phyloP scores from a whole-genome alignment of 2,329 filamentous ascomycete species.

The Calycina herbarum region DNA sequence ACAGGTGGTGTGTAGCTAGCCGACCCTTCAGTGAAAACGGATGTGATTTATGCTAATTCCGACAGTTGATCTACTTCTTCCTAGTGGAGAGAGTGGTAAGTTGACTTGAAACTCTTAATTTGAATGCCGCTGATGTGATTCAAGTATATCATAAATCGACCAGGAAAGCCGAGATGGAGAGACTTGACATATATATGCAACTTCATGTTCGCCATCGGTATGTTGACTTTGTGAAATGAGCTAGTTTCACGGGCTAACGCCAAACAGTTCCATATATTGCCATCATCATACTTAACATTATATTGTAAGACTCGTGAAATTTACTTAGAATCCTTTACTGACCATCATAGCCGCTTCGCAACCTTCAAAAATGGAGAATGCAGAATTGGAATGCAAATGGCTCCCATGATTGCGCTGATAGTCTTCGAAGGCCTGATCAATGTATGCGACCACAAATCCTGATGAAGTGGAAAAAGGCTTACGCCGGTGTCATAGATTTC shows the following conservation, averaged over 20 bases:
- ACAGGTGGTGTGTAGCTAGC: slow-evolving; percentile 12
- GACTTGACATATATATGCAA: slow-evolving; percentile 63
- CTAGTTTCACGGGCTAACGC: slow-evolving; percentile 10
- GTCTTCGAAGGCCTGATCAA: slow-evolving; percentile 61
- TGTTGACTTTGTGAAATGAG: slow-evolving; percentile 11
- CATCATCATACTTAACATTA: slow-evolving; percentile 54
- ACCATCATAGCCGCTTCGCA: slow-evolving; percentile 50
- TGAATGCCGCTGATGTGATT: neutral
- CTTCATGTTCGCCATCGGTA: slow-evolving; percentile 56
- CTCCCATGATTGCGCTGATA: slow-evolving; percentile 62
- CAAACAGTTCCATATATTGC: slow-evolving; percentile 42
- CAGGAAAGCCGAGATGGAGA: slow-evolving; percentile 50
- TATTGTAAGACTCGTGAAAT: neutral
- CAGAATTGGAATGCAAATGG: slow-evolving; percentile 60
- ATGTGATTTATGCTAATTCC: slow-evolving; percentile 7
- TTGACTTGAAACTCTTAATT: neutral
- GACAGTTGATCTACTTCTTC: slow-evolving; percentile 59
- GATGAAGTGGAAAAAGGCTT: neutral
- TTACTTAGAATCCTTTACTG: neutral
- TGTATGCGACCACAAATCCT: slow-evolving; percentile 24
- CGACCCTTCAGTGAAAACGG: neutral
- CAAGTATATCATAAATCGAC: slow-evolving; percentile 53
- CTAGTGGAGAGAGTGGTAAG: slow-evolving; percentile 61
- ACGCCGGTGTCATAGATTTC: slow-evolving; percentile 44
- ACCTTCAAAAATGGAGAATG: slow-evolving; percentile 56